Evolutionary conservation across 352 stramenopile genomes (phyloP).

Genomic region (Phytophthora cajani): DNA sequence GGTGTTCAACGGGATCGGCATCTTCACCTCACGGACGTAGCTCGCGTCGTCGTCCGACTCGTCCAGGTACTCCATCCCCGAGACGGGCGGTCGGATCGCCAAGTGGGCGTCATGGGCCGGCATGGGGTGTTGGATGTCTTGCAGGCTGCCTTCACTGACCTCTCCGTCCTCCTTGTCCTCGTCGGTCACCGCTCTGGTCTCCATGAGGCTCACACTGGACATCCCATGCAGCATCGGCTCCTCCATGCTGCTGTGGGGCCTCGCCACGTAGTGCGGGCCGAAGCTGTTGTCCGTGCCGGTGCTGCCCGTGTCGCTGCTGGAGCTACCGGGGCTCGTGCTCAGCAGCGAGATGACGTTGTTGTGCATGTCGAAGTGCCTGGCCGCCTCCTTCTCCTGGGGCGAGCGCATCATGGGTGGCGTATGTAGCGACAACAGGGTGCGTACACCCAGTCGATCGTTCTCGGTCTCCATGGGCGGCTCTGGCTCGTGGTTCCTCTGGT

Average conservation of each 20-base stretch:
- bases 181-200: conserved; percentile 8
- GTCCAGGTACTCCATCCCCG: conserved; percentile 25
- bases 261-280: conserved; percentile 10
- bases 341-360: conserved; percentile 40
- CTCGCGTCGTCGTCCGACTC: conserved; percentile 33
- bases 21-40: conserved; percentile 34
- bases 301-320: conserved; percentile 46
- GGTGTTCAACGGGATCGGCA: conserved; percentile 46
- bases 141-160: conserved; percentile 5
- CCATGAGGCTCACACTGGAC: conserved; percentile 60
- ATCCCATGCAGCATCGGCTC: conserved; percentile 47
- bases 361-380: conserved; percentile 32
- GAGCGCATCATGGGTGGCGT: conserved; percentile 26
- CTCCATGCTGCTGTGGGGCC: conserved; percentile 13
- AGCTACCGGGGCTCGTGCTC: conserved; percentile 34
- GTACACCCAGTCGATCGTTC: conserved; percentile 26
- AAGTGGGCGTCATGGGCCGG: conserved; percentile 25
- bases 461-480: conserved; percentile 25
- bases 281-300: conserved; percentile 37
- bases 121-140: conserved; percentile 4
- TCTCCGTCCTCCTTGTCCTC: conserved; percentile 26
- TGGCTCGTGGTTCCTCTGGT: conserved; percentile 15
- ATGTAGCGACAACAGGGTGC: conserved; percentile 34
- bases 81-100: conserved; percentile 14
- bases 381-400: conserved; percentile 21